phyloP scores from a whole-genome alignment of 495 filamentous ascomycete genomes.

The Penicillium canescens region DNA sequence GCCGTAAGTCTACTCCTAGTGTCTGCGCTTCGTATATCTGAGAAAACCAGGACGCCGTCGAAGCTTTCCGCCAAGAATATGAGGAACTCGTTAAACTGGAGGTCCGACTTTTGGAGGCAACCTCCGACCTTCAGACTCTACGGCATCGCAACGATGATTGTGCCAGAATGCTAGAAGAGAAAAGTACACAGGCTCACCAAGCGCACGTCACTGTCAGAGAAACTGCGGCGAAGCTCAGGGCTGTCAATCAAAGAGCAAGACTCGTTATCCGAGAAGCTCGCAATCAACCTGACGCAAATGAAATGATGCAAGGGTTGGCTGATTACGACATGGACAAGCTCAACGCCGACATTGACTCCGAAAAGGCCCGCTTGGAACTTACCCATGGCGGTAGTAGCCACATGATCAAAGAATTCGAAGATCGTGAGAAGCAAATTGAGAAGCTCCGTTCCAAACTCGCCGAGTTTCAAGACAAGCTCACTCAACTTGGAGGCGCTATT shows the following conservation, averaged over 20 bases:
- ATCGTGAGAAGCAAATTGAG: slow-evolving; percentile 6
- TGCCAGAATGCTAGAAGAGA: slow-evolving; percentile 50
- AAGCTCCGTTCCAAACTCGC: slow-evolving; percentile 51
- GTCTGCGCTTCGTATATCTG: slow-evolving; percentile 3
- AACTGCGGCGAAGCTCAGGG: slow-evolving; percentile 30
- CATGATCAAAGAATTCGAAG: slow-evolving; percentile 68
- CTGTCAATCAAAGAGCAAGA: slow-evolving; percentile 30
- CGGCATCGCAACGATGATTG: slow-evolving; percentile 62
- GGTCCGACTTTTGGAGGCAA: slow-evolving; percentile 72
- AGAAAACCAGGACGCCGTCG: slow-evolving; percentile 55
- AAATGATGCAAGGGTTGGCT: slow-evolving; percentile 34
- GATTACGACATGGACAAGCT: slow-evolving; percentile 62
- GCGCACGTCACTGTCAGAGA: slow-evolving; percentile 2
- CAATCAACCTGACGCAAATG: slow-evolving; percentile 26
- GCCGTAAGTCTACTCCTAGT: slow-evolving; percentile 45
- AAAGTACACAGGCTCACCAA: slow-evolving; percentile 34
- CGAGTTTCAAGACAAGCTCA: slow-evolving; percentile 45
- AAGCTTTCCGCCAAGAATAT: slow-evolving; percentile 56
- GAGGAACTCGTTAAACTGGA: slow-evolving; percentile 66
- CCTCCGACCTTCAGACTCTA: slow-evolving; percentile 70
- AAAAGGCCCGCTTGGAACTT: slow-evolving; percentile 71
- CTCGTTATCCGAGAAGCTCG: slow-evolving; percentile 14
- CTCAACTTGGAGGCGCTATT: slow-evolving; percentile 56
- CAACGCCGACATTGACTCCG: slow-evolving; percentile 71
- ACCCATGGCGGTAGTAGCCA: slow-evolving; percentile 77